Conservation (phyloP, 2,329 filamentous ascomycete species). For the Xylaria hypoxylon region DNA sequence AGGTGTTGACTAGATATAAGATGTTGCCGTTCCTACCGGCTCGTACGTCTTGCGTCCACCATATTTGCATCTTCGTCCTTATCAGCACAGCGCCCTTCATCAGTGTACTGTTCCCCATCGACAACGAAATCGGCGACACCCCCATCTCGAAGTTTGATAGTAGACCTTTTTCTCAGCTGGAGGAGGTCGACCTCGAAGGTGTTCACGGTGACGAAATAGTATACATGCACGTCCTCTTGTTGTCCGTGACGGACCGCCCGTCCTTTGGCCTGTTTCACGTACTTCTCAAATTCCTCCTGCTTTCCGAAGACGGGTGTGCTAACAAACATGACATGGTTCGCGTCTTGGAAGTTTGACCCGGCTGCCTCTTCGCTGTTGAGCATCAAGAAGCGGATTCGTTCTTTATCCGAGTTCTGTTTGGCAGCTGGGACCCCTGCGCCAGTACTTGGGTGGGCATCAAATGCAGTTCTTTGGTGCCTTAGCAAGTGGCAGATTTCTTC, state of each 20-base stretch:
- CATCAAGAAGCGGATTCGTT: slow-evolving; percentile 52
- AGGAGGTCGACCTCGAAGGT: slow-evolving; percentile 57
- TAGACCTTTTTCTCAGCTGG: slow-evolving; percentile 43
- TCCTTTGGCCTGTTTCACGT: slow-evolving; percentile 56
- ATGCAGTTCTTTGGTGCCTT: slow-evolving; percentile 29
- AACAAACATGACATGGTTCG: slow-evolving; percentile 58
- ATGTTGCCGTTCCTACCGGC: slow-evolving; percentile 19
- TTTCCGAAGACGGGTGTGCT: slow-evolving; percentile 51
- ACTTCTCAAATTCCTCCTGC: slow-evolving; percentile 51
- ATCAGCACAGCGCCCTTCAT: not conserved
- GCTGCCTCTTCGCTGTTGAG: slow-evolving; percentile 55
- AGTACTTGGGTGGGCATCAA: slow-evolving; percentile 21
- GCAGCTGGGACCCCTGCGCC: not conserved
- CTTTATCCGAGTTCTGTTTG: not conserved
- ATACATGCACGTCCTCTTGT: slow-evolving; percentile 53
- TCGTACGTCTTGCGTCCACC: not conserved
- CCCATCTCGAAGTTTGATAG: slow-evolving; percentile 3
- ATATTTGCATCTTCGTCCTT: slow-evolving; percentile 6
- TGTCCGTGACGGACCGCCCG: slow-evolving; percentile 57
- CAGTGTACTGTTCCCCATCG: not conserved
- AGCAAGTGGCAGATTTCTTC: slow-evolving; percentile 44
- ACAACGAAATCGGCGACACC: slow-evolving; percentile 18
- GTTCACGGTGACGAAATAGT: slow-evolving; percentile 54
- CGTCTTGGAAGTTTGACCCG: slow-evolving; percentile 56
- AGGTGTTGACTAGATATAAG: slow-evolving; percentile 38